Conservation (phyloP, 768 basidiomycete genomes). For the Tylopilus vinaceipallidus region DNA sequence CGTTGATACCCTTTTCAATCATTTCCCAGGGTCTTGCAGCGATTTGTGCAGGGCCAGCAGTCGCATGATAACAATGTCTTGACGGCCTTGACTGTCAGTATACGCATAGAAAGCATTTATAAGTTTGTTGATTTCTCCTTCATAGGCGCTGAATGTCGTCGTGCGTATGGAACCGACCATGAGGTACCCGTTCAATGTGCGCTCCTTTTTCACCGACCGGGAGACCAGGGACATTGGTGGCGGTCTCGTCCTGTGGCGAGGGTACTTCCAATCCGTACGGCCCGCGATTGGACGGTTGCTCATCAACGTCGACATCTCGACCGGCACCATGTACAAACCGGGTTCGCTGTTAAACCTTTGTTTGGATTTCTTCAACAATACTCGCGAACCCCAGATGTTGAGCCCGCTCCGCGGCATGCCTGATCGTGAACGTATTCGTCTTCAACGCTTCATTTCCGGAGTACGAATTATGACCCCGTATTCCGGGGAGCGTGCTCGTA, state of each 20-base stretch:
- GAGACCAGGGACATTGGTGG: conserved; percentile 54
- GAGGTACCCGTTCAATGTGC: conserved; percentile 66
- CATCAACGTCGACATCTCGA: conserved; percentile 76
- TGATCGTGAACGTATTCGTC: conserved; percentile 49
- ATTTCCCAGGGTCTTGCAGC: conserved; percentile 51
- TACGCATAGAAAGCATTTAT: neutral
- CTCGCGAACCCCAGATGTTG: conserved; percentile 31
- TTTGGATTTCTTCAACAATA: conserved; percentile 48
- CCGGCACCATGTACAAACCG: conserved; percentile 70
- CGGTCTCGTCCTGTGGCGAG: conserved; percentile 73
- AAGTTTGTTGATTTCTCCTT: neutral
- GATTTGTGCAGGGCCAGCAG: conserved; percentile 64
- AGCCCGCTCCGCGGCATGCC: conserved; percentile 42
- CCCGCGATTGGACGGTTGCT: conserved; percentile 63
- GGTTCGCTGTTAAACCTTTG: conserved; percentile 60
- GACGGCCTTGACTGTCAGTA: conserved; percentile 61
- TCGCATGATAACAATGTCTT: conserved; percentile 65
- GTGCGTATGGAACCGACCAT: conserved; percentile 72
- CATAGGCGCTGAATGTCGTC: conserved; percentile 69
- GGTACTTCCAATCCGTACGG: conserved; percentile 78
- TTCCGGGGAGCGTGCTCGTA: conserved; percentile 35
- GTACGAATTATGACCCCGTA: conserved; percentile 47
- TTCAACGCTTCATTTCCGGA: conserved; percentile 56
- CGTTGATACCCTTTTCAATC: conserved; percentile 2
- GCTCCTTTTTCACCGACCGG: conserved; percentile 67